Evolutionary conservation across 495 filamentous ascomycete genomes (phyloP).

Genomic region (Tuber microsphaerosporum): DNA sequence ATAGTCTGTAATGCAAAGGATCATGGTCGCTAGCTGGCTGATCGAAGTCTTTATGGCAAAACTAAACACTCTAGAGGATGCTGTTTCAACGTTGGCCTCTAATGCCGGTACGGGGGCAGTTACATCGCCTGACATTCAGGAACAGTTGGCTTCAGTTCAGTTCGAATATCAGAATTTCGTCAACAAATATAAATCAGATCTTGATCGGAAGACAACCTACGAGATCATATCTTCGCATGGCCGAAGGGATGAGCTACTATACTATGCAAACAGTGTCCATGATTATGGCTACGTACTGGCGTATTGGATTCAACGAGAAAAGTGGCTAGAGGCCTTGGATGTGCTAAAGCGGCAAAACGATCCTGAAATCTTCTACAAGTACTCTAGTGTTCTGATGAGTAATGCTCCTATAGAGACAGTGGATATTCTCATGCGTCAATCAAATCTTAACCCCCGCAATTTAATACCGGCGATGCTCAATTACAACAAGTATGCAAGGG

Average conservation of each 20-base stretch:
- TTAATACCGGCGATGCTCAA: slow-evolving; percentile 88
- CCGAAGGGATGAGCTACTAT: slow-evolving; percentile 82
- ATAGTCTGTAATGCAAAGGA: slow-evolving; percentile 75
- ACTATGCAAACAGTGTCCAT: slow-evolving; percentile 75
- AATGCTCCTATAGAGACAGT: slow-evolving; percentile 75
- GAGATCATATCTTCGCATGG: slow-evolving; percentile 94
- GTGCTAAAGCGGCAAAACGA: slow-evolving; percentile 88
- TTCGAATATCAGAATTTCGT: slow-evolving; percentile 84
- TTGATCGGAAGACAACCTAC: slow-evolving; percentile 87
- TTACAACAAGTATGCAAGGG: slow-evolving; percentile 70
- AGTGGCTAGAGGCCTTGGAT: slow-evolving; percentile 81
- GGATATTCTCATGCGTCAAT: slow-evolving; percentile 88
- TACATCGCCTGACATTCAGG: slow-evolving; percentile 56
- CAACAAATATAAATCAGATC: slow-evolving; percentile 69
- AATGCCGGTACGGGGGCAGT: slow-evolving; percentile 21
- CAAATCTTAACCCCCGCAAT: slow-evolving; percentile 75
- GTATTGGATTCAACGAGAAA: slow-evolving; percentile 95
- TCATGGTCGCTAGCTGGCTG: slow-evolving; percentile 93
- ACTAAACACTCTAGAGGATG: slow-evolving; percentile 87
- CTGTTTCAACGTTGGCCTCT: slow-evolving; percentile 72
- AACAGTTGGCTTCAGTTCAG: slow-evolving; percentile 61
- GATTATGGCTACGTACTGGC: slow-evolving; percentile 91
- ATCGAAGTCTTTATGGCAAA: slow-evolving; percentile 96
- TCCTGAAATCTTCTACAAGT: slow-evolving; percentile 87
- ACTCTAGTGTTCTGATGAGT: slow-evolving; percentile 91